These are phyloP conservation scores for Paramecium bursaria DNA, from an alignment of 73 alveolate species.

Conservation along the genomic window DNA sequence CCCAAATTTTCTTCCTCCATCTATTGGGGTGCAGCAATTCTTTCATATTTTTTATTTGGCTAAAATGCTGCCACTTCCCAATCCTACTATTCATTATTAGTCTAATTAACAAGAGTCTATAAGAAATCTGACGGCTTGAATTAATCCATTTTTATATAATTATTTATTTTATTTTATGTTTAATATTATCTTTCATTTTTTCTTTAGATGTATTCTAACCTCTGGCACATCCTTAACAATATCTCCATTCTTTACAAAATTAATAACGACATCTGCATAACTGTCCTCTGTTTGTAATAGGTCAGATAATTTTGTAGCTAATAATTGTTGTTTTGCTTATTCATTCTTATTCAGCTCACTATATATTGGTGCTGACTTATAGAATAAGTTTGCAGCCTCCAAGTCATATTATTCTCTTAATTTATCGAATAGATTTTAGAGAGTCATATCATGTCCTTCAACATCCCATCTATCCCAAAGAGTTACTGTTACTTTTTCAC, in stretches of 20 bases:
- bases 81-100: too few species aligned
- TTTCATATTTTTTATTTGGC: too few species aligned
- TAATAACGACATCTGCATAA: slow-evolving; percentile 39
- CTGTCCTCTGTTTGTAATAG: slow-evolving; percentile 36
- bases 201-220: slow-evolving; percentile 31
- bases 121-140: too few species aligned
- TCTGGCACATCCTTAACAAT: slow-evolving; percentile 46
- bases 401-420: slow-evolving; percentile 21
- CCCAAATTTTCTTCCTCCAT: too few species aligned
- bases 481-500: slow-evolving; percentile 57
- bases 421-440: slow-evolving; percentile 41
- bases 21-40: too few species aligned
- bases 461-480: slow-evolving; percentile 75
- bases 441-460: slow-evolving; percentile 54
- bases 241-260: slow-evolving; percentile 27
- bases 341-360: slow-evolving; percentile 13
- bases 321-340: slow-evolving; percentile 33
- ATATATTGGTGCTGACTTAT: slow-evolving; percentile 34
- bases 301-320: slow-evolving; percentile 4
- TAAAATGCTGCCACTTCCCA: too few species aligned
- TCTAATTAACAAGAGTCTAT: too few species aligned
- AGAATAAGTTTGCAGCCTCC: slow-evolving; percentile 40
- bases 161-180: too few species aligned
- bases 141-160: too few species aligned
- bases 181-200: too few species aligned